phyloP scores from a whole-genome alignment of 306 rosid genomes.

The Crotalaria pallida region DNA sequence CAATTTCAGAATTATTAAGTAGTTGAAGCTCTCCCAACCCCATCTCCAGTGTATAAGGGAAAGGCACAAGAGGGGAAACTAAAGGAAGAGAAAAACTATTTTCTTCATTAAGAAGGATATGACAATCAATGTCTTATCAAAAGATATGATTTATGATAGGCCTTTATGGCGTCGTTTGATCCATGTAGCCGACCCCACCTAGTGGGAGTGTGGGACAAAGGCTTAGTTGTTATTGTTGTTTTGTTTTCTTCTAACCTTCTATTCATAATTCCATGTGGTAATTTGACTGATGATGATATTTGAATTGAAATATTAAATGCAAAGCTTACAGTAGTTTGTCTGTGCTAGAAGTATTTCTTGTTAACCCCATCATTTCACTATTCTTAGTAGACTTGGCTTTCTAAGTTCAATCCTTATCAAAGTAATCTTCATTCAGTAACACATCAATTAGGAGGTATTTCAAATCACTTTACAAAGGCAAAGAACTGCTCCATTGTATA shows the following conservation, averaged over 20 bases:
- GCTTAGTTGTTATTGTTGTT: too few species aligned
- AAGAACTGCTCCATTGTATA: conserved; percentile 45
- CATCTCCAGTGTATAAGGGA: not conserved
- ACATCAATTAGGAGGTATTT: conserved; percentile 41
- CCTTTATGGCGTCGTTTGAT: too few species aligned
- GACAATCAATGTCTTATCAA: too few species aligned
- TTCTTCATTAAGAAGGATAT: too few species aligned
- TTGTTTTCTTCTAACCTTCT: not conserved
- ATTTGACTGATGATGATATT: conserved; percentile 56
- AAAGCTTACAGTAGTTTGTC: conserved; percentile 50
- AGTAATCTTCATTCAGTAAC: not conserved
- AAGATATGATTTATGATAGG: too few species aligned
- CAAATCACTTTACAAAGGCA: conserved; percentile 56
- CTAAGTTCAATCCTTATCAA: not conserved
- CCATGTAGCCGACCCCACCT: too few species aligned
- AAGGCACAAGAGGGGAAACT: not conserved
- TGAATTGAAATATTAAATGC: conserved; percentile 64
- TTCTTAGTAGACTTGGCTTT: not conserved
- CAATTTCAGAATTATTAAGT: not conserved
- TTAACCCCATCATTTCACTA: not conserved
- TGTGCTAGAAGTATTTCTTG: conserved; percentile 53
- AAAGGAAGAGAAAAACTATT: not conserved
- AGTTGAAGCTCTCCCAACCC: not conserved
- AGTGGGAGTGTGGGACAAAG: too few species aligned
- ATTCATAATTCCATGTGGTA: conserved; percentile 44